Evolutionary conservation across 352 stramenopile genomes (phyloP).

Genomic region (Thalassiosira ordinaria): DNA sequence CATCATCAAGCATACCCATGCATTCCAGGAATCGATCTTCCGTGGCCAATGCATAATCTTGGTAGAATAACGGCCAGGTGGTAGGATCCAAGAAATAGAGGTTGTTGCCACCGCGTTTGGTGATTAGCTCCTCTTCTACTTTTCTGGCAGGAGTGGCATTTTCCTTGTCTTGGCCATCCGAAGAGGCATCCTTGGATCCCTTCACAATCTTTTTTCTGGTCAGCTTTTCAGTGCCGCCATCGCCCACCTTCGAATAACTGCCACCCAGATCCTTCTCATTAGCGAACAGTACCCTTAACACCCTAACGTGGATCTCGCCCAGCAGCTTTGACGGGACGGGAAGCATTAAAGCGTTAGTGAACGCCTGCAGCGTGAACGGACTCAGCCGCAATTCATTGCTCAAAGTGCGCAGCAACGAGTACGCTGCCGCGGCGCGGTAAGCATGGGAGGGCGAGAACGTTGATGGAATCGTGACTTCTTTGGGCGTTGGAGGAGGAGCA

Average conservation of each 20-base stretch:
- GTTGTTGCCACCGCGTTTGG: conserved; percentile 76
- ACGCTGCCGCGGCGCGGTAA: conserved; percentile 69
- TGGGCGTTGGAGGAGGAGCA: conserved; percentile 7
- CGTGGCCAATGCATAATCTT: conserved; percentile 81
- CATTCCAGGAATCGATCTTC: conserved; percentile 63
- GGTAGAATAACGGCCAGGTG: conserved; percentile 83
- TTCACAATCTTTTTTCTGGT: neutral
- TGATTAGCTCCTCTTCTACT: conserved; percentile 47
- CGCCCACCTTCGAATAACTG: conserved; percentile 46
- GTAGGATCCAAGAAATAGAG: conserved; percentile 75
- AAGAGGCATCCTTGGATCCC: neutral
- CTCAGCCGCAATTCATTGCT: conserved; percentile 70
- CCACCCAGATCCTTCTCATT: conserved; percentile 46
- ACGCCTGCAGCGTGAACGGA: conserved; percentile 76
- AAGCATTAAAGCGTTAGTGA: conserved; percentile 68
- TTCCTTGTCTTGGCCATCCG: neutral
- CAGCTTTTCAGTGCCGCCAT: conserved; percentile 4
- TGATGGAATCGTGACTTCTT: conserved; percentile 43
- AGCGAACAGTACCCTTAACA: conserved; percentile 68
- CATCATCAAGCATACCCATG: conserved; percentile 18
- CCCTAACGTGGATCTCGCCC: conserved; percentile 74
- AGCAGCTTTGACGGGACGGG: conserved; percentile 70
- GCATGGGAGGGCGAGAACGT: conserved; percentile 59
- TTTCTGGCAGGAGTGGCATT: neutral
- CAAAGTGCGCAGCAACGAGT: conserved; percentile 76